Conservation (phyloP, 768 basidiomycete species). For the Leccinum barrowsii region DNA sequence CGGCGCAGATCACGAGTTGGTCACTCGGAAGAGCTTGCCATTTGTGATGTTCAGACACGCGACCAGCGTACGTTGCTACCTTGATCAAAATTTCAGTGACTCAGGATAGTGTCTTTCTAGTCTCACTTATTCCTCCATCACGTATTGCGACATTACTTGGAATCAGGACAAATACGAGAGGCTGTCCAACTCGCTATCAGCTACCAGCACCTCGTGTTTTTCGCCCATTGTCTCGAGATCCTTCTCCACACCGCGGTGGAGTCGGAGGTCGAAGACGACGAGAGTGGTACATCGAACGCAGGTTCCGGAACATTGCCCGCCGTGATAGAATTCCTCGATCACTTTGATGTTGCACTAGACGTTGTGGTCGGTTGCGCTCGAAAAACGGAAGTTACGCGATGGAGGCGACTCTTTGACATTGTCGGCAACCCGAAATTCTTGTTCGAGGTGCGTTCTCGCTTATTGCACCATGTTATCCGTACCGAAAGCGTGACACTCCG, state of each 20-base stretch:
- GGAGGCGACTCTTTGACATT: constrained; percentile 83
- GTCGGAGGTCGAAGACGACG: constrained; percentile 53
- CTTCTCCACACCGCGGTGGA: constrained; percentile 92
- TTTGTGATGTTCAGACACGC: constrained; percentile 91
- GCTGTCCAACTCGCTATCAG: constrained; percentile 84
- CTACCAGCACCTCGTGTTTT: constrained; percentile 88
- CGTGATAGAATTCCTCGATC: constrained; percentile 88
- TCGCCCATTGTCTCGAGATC: constrained; percentile 91
- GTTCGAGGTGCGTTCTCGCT: constrained; percentile 67
- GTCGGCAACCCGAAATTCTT: constrained; percentile 88
- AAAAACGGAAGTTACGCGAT: constrained; percentile 91
- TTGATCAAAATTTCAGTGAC: neutral
- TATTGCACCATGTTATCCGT: neutral
- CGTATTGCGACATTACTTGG: constrained; percentile 79
- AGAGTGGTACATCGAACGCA: constrained; percentile 16
- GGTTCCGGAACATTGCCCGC: constrained; percentile 48
- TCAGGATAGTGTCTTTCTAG: constrained; percentile 37
- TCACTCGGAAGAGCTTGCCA: constrained; percentile 67
- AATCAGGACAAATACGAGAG: constrained; percentile 56
- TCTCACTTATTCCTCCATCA: constrained; percentile 94
- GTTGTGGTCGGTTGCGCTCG: constrained; percentile 95
- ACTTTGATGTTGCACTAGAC: constrained; percentile 87
- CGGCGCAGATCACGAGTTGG: constrained; percentile 88
- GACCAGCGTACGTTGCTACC: constrained; percentile 63
- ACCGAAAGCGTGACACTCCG: neutral